Evolutionary conservation across 2,329 filamentous ascomycete genomes (phyloP), one percentile per base, ranked within the genome.

Genomic region (Nothopassalora personata): DNA sequence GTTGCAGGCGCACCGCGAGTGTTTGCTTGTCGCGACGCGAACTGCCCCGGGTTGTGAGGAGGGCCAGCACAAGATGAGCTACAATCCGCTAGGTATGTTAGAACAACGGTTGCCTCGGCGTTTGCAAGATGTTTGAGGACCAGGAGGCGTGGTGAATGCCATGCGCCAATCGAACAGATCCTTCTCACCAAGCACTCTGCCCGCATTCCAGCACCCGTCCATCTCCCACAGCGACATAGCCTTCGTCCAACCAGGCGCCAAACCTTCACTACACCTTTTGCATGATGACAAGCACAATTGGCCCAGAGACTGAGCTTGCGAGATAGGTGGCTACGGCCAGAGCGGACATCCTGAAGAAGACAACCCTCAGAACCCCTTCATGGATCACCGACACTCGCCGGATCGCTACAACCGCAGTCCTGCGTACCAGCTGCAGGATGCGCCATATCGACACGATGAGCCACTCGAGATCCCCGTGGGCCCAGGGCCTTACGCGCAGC

Each of bases 361-460:
- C 47, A 61, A 62, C 53, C 56, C 47, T 13, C 53, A 62, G 27
- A 62, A 62, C 27, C 63, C 64, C 33, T 66, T 65, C 62, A 66
- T 65, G 65, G 62, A 66, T 51, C 59, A 58, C 33, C 63, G 59
- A 57, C 60, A 63, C 54, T 67, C 68, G 82, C 73, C 73, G 70
- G 71, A 79, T 72, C 84, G 87, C 66, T 85, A 89, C 55, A 94
- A 90, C 90, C 90, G 34, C 87, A 85, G 52, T 30, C 77, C 88
- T 15, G 84, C 87, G 65, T 96, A 96, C 73, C 89, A 95, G 72
- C 82, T 95, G 50, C 87, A 94, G 48, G 89, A 96, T 73, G 84
- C 86, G 65, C 85, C 86, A 8, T 92, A 90, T 71, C 74, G 75
- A 34, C 80, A 74, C 64, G 68, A 74, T 64, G 73, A 77, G 51